phyloP scores from a whole-genome alignment of 805 yeast genomes.

The Ogataea siamensis region DNA sequence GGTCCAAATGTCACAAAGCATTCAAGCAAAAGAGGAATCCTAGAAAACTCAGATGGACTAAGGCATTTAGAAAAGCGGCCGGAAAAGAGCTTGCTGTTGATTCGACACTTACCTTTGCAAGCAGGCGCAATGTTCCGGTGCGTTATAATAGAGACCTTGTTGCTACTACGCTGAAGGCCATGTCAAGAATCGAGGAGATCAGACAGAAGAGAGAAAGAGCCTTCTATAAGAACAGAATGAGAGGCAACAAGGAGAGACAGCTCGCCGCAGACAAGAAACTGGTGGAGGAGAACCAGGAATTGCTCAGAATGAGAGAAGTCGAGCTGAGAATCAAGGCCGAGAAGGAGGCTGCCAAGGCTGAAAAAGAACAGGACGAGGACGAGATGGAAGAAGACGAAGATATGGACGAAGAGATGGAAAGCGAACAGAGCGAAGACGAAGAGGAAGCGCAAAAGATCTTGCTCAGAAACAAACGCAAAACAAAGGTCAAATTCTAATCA shows the following conservation, averaged over 20 bases:
- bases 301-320: conserved; percentile 89
- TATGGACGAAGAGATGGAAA: conserved; percentile 39
- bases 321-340: conserved; percentile 78
- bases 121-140: conserved; percentile 97
- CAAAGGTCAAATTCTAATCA: conserved; percentile 42
- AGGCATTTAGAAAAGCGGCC: conserved; percentile 98
- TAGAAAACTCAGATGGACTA: conserved; percentile 96
- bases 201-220: conserved; percentile 96
- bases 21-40: conserved; percentile 99
- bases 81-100: conserved; percentile 98
- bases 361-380: conserved; percentile 46
- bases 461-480: conserved; percentile 59
- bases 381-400: conserved; percentile 35
- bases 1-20: conserved; percentile 96
- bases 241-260: conserved; percentile 88
- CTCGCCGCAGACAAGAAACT: conserved; percentile 83
- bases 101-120: conserved; percentile 92
- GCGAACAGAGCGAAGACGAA: conserved; percentile 35
- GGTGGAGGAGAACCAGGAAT: conserved; percentile 84
- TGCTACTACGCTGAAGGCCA: conserved; percentile 88
- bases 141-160: conserved; percentile 96
- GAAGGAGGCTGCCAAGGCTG: conserved; percentile 60
- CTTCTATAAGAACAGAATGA: conserved; percentile 99
- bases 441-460: conserved; percentile 51
- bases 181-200: conserved; percentile 94